Conservation (phyloP, 2,329 filamentous ascomycete genomes). For the Aspergillus latus region DNA sequence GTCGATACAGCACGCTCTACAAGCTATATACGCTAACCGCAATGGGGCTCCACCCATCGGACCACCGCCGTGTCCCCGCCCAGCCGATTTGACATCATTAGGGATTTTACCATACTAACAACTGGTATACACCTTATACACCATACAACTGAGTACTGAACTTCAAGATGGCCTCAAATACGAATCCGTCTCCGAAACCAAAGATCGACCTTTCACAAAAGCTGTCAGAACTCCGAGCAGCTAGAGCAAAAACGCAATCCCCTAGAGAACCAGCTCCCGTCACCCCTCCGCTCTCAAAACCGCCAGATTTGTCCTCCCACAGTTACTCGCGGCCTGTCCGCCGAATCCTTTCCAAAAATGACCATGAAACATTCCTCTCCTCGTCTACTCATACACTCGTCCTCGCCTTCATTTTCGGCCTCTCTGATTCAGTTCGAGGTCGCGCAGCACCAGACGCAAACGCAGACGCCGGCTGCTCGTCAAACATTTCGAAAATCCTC, state of each 20-base stretch:
- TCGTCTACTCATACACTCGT: slow-evolving; percentile 76
- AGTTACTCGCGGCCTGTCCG: slow-evolving; percentile 68
- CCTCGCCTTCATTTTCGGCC: slow-evolving; percentile 78
- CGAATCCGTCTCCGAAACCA: slow-evolving; percentile 20
- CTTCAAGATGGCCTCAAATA: slow-evolving; percentile 26
- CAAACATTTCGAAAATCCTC: slow-evolving; percentile 63
- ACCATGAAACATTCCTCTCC: slow-evolving; percentile 77
- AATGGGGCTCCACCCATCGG: too few relatives aligned
- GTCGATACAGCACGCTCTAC: too few relatives aligned
- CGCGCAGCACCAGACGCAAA: slow-evolving; percentile 28
- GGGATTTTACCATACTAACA: not conserved
- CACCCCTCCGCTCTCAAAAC: slow-evolving; percentile 71
- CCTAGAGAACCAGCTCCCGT: slow-evolving; percentile 62
- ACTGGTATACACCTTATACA: not conserved
- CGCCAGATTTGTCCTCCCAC: slow-evolving; percentile 61
- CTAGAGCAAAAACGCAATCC: slow-evolving; percentile 34
- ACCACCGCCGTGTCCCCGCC: not conserved
- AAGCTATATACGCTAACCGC: too few relatives aligned
- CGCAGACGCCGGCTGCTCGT: slow-evolving; percentile 39
- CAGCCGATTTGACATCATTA: not conserved
- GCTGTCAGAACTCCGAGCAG: slow-evolving; percentile 38
- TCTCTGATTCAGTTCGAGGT: slow-evolving; percentile 76
- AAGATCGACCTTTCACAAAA: slow-evolving; percentile 44
- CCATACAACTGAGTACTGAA: not conserved
- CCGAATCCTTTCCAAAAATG: slow-evolving; percentile 75